phyloP scores from a whole-genome alignment of 768 basidiomycete genomes.

The Amanita exitialis region DNA sequence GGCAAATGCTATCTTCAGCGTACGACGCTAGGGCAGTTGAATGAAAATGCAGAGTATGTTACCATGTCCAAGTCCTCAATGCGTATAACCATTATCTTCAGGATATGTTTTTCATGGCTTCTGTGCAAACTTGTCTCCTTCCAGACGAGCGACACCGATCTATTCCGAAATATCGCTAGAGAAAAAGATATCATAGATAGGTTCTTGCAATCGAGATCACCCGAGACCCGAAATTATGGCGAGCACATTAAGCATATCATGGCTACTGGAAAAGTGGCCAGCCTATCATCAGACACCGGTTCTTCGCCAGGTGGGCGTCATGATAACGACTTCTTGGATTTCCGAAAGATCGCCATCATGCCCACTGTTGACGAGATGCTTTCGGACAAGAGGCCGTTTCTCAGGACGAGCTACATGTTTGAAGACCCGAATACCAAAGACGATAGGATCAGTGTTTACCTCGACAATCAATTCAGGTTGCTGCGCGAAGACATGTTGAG shows the following conservation, averaged over 20 bases:
- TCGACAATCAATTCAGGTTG: conserved; percentile 61
- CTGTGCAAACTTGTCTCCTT: conserved; percentile 25
- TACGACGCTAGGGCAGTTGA: conserved; percentile 20
- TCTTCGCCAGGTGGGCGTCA: conserved; percentile 52
- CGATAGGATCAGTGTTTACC: conserved; percentile 32
- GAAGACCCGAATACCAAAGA: conserved; percentile 30
- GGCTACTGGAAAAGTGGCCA: conserved; percentile 15
- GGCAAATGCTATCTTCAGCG: conserved; percentile 22
- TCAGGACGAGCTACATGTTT: conserved; percentile 32
- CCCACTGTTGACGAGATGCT: conserved; percentile 52
- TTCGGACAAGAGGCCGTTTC: conserved; percentile 34
- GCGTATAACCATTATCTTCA: conserved; percentile 6
- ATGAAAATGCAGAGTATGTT: conserved; percentile 2
- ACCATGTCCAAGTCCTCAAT: neutral
- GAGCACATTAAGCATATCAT: conserved; percentile 18
- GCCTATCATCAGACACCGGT: conserved; percentile 13
- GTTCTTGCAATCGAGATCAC: conserved; percentile 18
- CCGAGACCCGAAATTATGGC: conserved; percentile 14
- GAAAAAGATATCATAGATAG: conserved; percentile 14
- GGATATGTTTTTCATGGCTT: conserved; percentile 24
- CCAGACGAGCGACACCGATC: conserved; percentile 12
- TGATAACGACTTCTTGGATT: conserved; percentile 58
- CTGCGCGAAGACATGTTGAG: conserved; percentile 54
- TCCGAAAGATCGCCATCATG: conserved; percentile 49
- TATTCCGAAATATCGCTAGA: conserved; percentile 23